phyloP scores from a whole-genome alignment of 345 rosid genomes.

The Arabidopsis arenosa region DNA sequence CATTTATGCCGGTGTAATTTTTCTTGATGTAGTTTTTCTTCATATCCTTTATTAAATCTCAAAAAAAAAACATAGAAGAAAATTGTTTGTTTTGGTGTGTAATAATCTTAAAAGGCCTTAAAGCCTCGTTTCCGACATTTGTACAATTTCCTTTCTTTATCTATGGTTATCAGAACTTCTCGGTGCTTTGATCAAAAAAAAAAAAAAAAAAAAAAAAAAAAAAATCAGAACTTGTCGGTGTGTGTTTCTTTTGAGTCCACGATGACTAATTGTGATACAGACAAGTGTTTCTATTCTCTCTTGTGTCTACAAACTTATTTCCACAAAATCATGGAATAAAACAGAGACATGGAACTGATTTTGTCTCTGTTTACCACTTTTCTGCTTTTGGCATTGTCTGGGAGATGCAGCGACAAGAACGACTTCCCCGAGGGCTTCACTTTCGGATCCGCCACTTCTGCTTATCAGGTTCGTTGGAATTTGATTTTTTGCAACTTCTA shows the following conservation, averaged over 20 bases:
- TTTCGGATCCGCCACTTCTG: slow-evolving; percentile 60
- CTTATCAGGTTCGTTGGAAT: slow-evolving; percentile 51
- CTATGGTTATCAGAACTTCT: not conserved
- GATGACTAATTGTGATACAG: not conserved
- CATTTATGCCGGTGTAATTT: slow-evolving; percentile 37
- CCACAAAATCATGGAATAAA: not conserved
- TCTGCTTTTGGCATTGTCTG: not conserved
- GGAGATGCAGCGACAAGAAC: slow-evolving; percentile 33
- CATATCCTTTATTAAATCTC: slow-evolving; percentile 7
- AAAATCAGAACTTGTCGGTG: not conserved
- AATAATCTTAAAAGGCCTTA: slow-evolving; percentile 5
- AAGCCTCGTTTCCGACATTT: not conserved
- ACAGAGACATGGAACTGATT: slow-evolving; percentile 6
- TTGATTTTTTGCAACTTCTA: not conserved
- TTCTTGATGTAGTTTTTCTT: not conserved
- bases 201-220: too few relatives aligned
- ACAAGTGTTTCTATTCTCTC: not conserved
- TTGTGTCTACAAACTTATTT: not conserved
- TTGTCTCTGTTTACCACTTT: not conserved
- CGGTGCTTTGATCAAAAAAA: not conserved
- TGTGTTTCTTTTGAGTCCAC: not conserved
- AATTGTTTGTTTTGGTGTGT: not conserved
- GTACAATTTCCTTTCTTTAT: not conserved
- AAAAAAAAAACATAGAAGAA: not conserved
- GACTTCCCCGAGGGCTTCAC: slow-evolving; percentile 60